phyloP scores from a whole-genome alignment of 2,329 filamentous ascomycete species.

The Trichoderma oligosporum region DNA sequence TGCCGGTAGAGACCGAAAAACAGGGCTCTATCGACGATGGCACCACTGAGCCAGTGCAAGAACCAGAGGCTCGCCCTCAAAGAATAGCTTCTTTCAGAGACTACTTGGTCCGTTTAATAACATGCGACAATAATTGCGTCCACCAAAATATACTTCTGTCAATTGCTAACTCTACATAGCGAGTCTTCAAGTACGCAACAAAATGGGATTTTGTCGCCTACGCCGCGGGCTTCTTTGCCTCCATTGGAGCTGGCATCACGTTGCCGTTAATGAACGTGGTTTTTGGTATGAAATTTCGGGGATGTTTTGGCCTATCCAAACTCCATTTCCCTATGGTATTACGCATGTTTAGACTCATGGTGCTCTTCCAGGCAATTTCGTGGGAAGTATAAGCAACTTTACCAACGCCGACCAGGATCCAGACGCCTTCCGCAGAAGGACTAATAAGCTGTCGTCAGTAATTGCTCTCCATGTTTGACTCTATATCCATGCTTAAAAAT shows the following conservation, averaged over 20 bases:
- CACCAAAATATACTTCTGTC: neutral
- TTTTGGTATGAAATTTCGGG: slow-evolving; percentile 41
- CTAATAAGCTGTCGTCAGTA: slow-evolving; percentile 46
- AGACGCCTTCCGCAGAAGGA: slow-evolving; percentile 37
- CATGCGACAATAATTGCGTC: no score
- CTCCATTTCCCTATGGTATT: neutral
- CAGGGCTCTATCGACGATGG: slow-evolving; percentile 5
- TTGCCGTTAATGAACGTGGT: slow-evolving; percentile 58
- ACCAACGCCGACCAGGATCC: slow-evolving; percentile 31
- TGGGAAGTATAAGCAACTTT: slow-evolving; percentile 45
- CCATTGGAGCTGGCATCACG: slow-evolving; percentile 51
- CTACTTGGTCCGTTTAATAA: slow-evolving; percentile 35
- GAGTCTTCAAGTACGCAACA: slow-evolving; percentile 53
- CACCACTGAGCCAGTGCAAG: slow-evolving; percentile 30
- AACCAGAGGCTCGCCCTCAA: slow-evolving; percentile 40
- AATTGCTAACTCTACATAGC: slow-evolving; percentile 28
- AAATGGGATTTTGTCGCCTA: slow-evolving; percentile 50
- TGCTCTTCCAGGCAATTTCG: slow-evolving; percentile 37
- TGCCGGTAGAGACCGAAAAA: slow-evolving; percentile 4
- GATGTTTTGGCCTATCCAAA: neutral
- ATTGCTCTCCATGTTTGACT: neutral
- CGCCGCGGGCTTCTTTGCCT: slow-evolving; percentile 44
- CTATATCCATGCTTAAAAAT: neutral
- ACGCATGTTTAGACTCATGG: slow-evolving; percentile 1
- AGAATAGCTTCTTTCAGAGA: slow-evolving; percentile 45